Base-by-base conservation (phyloP, 2,329 filamentous ascomycete species). In the Cercospora brassicicola region DNA sequence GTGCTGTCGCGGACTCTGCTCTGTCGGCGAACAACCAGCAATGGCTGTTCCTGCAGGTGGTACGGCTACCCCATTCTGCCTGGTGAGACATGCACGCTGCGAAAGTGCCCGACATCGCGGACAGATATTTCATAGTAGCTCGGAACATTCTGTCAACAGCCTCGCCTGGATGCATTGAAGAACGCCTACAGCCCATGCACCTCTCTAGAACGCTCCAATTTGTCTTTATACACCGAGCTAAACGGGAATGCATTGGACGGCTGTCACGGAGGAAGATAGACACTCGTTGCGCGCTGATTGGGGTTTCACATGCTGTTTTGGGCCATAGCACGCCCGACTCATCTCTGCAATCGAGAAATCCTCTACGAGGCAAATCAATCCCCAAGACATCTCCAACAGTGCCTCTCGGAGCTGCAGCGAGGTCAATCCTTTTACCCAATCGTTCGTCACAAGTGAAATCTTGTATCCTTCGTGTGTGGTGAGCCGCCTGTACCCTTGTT, bases 321-420 rank as follows among this genome's bases (percentile, higher is more conserved):
- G 59, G 59, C 59, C 59, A 61, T 42, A 48, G 59, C 59, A 61
- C 59, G 59, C 59, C 59, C 59, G 59, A 30, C 11, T 30, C 53
- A 57, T 28, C 13, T 30, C 8, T n/a, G 26, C 53, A 18, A 57
- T 30, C 57, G 33, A 61, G 8, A 61, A 20, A 42, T 42, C 30
- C 20, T 42, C 33, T 13, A 28, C 59, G 31, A 61, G 59, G 59
- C 33, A 61, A 31, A 10, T 42, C 59, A 30, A 61, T 61, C 59
- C 59, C 59, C 59, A 61, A 36, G 28, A 51, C 18, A 23, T 13
- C 13, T 42, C 36, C 36, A 42, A 42, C 36, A 42, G 36, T 42
- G 36, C 13, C 26, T 57, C 53, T 10, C 18, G 30, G 26, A 30
- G 20, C 53, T 57, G 53, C 53, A 9, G 53, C n/a, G 15, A 30